Conservation (phyloP, 306 rosid genomes). For the Gastrolobium bilobum region DNA sequence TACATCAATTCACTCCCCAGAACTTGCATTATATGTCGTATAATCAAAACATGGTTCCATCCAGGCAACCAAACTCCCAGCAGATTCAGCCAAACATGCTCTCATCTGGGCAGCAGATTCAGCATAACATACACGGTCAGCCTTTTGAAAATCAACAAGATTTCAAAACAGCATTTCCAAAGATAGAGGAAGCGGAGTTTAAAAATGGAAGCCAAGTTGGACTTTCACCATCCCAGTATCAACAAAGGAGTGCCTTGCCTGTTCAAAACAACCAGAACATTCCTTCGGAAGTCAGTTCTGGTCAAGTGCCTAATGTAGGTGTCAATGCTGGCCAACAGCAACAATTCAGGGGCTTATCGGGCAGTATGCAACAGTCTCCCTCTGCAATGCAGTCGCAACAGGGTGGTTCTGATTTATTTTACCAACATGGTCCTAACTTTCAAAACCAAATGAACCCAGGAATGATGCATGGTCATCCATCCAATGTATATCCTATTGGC, state of each 20-base stretch:
- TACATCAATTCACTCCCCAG: slow-evolving; percentile 70
- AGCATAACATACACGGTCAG: slow-evolving; percentile 66
- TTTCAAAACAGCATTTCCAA: slow-evolving; percentile 55
- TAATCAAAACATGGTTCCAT: slow-evolving; percentile 66
- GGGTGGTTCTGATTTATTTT: slow-evolving; percentile 67
- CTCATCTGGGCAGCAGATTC: slow-evolving; percentile 70
- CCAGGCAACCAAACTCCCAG: slow-evolving; percentile 71
- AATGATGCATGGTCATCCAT: slow-evolving; percentile 71
- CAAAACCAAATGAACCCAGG: slow-evolving; percentile 78
- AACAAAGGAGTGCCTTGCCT: slow-evolving; percentile 66
- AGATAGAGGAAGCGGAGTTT: slow-evolving; percentile 72
- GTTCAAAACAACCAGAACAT: slow-evolving; percentile 64
- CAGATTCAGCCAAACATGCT: slow-evolving; percentile 64
- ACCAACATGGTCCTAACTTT: slow-evolving; percentile 72
- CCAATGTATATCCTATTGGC: slow-evolving; percentile 66
- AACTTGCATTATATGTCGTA: slow-evolving; percentile 76
- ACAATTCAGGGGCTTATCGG: slow-evolving; percentile 66
- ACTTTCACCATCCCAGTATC: slow-evolving; percentile 80
- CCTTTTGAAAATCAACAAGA: slow-evolving; percentile 75
- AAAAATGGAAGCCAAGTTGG: slow-evolving; percentile 78
- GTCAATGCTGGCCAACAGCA: slow-evolving; percentile 71
- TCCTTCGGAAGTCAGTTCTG: slow-evolving; percentile 62
- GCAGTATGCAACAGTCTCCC: slow-evolving; percentile 66
- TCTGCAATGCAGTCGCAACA: slow-evolving; percentile 71
- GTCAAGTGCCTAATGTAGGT: slow-evolving; percentile 67